Evolutionary conservation across 306 rosid genomes (phyloP), one percentile per base, ranked within the genome.

Genomic region (Vigna nakashimae): DNA sequence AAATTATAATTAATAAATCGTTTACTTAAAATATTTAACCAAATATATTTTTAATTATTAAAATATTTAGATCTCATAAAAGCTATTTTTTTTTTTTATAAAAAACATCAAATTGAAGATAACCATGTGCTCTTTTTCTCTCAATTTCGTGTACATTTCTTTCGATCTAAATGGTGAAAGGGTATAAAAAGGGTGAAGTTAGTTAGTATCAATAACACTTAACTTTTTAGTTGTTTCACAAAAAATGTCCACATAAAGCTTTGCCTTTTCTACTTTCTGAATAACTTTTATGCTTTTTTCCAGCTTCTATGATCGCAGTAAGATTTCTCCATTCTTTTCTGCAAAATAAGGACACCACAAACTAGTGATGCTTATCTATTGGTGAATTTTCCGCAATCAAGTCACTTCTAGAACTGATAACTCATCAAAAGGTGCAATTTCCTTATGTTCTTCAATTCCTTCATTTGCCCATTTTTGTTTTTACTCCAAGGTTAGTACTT

Each of bases 181-280:
- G 20, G 20, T 20, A 28, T 57, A 57, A 22, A 24, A 22, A 57
- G 65, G 6, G 40, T 59, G 42, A 59, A 28, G 42, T 59, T 28
- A 28, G 66, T 30, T 28, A 28, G 42, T 13, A 14, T 5, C 5
- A 30, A n/a, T 30, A 18, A 30, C 5, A 58, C 42, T 28, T 14
- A 59, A 30, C 42, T 28, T 59, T 59, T 28, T 28, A 59, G 42
- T 59, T 59, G 66, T 30, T 18, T 40, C 42, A 6, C 66, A 59
- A n/a, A 64, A 64, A 15, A 18, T 65, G 70, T 65, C 70, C 42
- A 11, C 34, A 42, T 65, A 32, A 40, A 42, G 71, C 71, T 65
- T 65, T 58, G 51, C 18, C 71, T 65, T 16, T 30, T 65, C 30
- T 40, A 52, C 28, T 65, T 64, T 20, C 71, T 11, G 20, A 65